phyloP scores from a whole-genome alignment of 371 early-diverging fungal genomes.

The Syncephalastrum sp. region DNA sequence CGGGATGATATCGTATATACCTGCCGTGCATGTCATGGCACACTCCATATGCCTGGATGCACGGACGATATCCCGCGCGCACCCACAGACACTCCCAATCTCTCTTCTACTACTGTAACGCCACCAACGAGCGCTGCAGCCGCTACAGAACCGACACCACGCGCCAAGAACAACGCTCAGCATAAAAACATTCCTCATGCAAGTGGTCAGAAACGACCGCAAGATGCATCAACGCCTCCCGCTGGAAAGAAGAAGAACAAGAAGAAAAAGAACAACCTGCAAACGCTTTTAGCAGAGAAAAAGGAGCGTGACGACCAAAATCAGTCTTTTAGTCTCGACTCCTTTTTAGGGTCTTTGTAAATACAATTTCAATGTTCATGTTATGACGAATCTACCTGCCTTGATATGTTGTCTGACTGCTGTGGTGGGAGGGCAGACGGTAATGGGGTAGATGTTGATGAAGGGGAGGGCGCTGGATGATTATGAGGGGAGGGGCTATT shows the following conservation, averaged over 20 bases:
- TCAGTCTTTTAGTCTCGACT: no score
- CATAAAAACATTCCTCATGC: not conserved
- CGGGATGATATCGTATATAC: constrained; percentile 18
- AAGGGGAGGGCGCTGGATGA: constrained; percentile 4
- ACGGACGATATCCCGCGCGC: constrained; percentile 13
- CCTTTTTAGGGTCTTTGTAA: no score
- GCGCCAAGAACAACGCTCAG: constrained; percentile 2
- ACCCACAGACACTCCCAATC: constrained; percentile 6
- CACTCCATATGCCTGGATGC: constrained; percentile 23
- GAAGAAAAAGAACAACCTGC: constrained; percentile 41
- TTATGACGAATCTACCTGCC: no score
- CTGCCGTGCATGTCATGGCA: constrained; percentile 27
- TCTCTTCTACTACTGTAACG: constrained; percentile 1
- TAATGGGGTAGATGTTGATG: no score
- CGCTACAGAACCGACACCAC: not conserved
- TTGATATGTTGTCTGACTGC: no score
- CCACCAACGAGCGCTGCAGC: constrained; percentile 8
- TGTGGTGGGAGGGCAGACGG: no score
- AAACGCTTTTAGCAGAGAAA: constrained; percentile 18
- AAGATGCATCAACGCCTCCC: not conserved
- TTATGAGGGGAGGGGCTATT: not conserved
- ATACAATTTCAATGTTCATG: no score
- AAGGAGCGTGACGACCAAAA: no score
- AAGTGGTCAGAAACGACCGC: not conserved
- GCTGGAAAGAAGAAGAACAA: constrained; percentile 27